Conservation (phyloP, 2,329 filamentous ascomycete species). For the Corniculantispora saksenae region DNA sequence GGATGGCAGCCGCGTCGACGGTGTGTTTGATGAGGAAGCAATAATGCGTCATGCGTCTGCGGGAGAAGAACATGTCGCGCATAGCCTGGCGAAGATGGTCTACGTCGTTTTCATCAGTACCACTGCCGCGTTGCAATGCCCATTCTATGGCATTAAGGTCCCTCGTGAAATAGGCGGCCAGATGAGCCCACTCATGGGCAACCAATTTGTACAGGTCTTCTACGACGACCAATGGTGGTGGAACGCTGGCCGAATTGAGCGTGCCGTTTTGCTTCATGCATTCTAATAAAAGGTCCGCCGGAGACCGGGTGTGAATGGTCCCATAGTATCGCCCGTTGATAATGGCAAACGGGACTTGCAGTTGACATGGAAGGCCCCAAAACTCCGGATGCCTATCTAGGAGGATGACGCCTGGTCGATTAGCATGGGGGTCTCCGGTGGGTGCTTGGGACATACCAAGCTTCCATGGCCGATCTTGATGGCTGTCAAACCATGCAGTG, state of each 20-base stretch:
- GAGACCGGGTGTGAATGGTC: slow-evolving; percentile 12
- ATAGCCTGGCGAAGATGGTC: slow-evolving; percentile 17
- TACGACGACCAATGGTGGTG: slow-evolving; percentile 10
- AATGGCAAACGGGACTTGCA: slow-evolving; percentile 12
- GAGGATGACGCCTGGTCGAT: slow-evolving; percentile 11
- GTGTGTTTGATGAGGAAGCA: slow-evolving; percentile 9
- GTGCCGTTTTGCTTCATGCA: slow-evolving; percentile 10
- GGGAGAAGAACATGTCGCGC: slow-evolving; percentile 20
- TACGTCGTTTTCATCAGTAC: not conserved
- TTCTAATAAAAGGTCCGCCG: slow-evolving; percentile 5
- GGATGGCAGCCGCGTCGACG: slow-evolving; percentile 1
- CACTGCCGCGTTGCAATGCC: slow-evolving; percentile 19
- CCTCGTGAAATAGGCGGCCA: slow-evolving; percentile 18
- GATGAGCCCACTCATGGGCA: slow-evolving; percentile 17
- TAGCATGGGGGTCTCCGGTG: not conserved
- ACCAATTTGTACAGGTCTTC: slow-evolving; percentile 14
- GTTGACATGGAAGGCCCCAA: slow-evolving; percentile 11
- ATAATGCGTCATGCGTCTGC: slow-evolving; percentile 18
- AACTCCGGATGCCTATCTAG: slow-evolving; percentile 17
- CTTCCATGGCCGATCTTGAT: slow-evolving; percentile 9
- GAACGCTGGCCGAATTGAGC: not conserved
- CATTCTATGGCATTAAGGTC: slow-evolving; percentile 22
- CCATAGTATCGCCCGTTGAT: slow-evolving; percentile 12
- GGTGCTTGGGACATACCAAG: slow-evolving; percentile 7
- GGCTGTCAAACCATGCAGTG: slow-evolving; percentile 19